These are phyloP conservation scores for Talaromyces trachyspermus DNA, from an alignment of 495 filamentous ascomycete genomes.

Conservation along the genomic window DNA sequence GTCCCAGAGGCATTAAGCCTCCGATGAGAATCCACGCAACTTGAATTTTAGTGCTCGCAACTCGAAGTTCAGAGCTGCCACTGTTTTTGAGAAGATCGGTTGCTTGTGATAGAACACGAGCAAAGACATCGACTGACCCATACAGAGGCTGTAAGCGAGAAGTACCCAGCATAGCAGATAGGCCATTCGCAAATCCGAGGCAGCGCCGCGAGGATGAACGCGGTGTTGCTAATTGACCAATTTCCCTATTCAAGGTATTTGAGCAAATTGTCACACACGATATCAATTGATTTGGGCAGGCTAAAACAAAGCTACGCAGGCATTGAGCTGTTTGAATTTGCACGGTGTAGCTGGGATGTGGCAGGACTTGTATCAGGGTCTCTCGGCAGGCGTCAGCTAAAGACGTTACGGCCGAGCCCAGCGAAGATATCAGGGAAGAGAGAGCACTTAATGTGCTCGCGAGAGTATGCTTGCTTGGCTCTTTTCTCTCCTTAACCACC, in stretches of 20 bases:
- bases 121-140: constrained; percentile 91
- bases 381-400: constrained; percentile 79
- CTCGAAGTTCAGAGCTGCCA: constrained; percentile 81
- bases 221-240: constrained; percentile 65
- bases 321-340: constrained; percentile 83
- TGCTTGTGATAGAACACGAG: constrained; percentile 81
- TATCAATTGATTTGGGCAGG: constrained; percentile 84
- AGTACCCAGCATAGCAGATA: constrained; percentile 86
- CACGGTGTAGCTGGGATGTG: constrained; percentile 93
- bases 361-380: constrained; percentile 79
- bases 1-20: constrained; percentile 90
- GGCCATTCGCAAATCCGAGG: constrained; percentile 86
- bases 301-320: constrained; percentile 77
- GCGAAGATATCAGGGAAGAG: constrained; percentile 64
- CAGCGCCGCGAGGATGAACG: constrained; percentile 78
- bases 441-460: constrained; percentile 73
- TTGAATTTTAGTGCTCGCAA: constrained; percentile 91
- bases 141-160: constrained; percentile 83
- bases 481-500: constrained; percentile 80
- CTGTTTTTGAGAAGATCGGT: constrained; percentile 90
- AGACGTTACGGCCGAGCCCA: constrained; percentile 72
- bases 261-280: constrained; percentile 91
- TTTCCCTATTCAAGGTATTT: constrained; percentile 87
- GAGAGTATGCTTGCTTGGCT: constrained; percentile 82
- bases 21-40: constrained; percentile 97